Evolutionary conservation across 768 basidiomycete genomes (phyloP).

Genomic region (Leccinum subtestaceum): DNA sequence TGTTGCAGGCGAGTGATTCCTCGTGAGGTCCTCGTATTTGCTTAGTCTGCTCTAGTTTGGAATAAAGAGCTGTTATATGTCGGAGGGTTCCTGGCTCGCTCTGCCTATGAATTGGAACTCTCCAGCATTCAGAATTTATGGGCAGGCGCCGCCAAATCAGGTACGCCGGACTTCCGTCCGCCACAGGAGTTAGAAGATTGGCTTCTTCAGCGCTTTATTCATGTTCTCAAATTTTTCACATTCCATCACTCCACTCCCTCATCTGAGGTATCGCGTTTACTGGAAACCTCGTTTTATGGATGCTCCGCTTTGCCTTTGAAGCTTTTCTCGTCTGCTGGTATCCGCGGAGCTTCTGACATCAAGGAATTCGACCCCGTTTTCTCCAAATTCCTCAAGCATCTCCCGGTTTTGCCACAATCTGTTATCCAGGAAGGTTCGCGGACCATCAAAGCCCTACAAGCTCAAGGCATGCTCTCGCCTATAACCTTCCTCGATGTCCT

Average conservation of each 20-base stretch:
- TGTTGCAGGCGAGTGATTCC: conserved; percentile 1
- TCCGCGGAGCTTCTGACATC: conserved; percentile 11
- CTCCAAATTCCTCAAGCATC: conserved; percentile 67
- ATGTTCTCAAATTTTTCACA: conserved; percentile 86
- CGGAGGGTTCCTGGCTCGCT: conserved; percentile 11
- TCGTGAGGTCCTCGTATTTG: too few relatives aligned
- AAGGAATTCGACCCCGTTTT: conserved; percentile 71
- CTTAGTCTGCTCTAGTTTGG: conserved; percentile 56
- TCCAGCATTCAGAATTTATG: conserved; percentile 42
- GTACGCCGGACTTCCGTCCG: conserved; percentile 26
- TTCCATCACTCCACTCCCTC: conserved; percentile 89
- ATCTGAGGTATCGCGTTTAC: conserved; percentile 62
- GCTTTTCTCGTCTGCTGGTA: conserved; percentile 10
- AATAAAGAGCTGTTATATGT: conserved; percentile 61
- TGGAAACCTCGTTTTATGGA: conserved; percentile 64
- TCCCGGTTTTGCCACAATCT: conserved; percentile 70
- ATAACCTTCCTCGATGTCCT: conserved; percentile 85
- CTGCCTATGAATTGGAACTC: conserved; percentile 12
- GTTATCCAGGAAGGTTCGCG: conserved; percentile 52
- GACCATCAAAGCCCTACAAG: conserved; percentile 61
- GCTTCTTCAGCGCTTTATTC: conserved; percentile 63
- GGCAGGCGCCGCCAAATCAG: conserved; percentile 45
- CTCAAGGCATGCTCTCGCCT: conserved; percentile 61
- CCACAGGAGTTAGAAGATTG: conserved; percentile 45
- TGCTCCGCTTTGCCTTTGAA: conserved; percentile 9